Evolutionary conservation across 2,329 filamentous ascomycete genomes (phyloP), one percentile per base, ranked within the genome.

Genomic region (Cryoendolithus antarcticus): DNA sequence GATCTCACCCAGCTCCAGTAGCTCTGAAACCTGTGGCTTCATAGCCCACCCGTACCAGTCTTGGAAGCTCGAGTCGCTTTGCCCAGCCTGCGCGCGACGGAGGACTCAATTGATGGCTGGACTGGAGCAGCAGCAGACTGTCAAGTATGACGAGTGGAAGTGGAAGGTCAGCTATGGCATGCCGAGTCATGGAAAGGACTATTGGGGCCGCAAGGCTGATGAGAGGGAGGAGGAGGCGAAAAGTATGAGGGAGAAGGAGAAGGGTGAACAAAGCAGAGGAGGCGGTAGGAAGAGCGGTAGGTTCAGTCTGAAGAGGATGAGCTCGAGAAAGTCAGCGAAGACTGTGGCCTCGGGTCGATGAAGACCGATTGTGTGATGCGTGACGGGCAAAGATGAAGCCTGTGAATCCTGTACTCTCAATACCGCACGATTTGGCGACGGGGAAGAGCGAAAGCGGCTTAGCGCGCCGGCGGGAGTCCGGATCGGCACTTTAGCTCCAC

Each of bases 161-260:
- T 64, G 62, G 62, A 62, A 59, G 43, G 61, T 64, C 41, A 58
- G 50, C 42, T 64, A 65, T 42, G 53, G 50, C 9, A 46, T 53
- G 45, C 53, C 50, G 41, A 39, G 48, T 43, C 41, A 53, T 40
- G 45, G 47, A 4, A 47, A 55, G 41, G 39, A 61, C 46, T 48
- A 48, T 48, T 51, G 52, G 51, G 36, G 40, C 35, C 39, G 54
- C 39, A 47, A 48, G 38, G 41, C 44, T 38, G 42, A 50, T 15
- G 50, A 50, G 48, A 48, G 46, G 19, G 45, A 48, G 35, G 35
- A 47, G 38, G 37, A 41, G 40, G 43, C 48, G 44, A 40, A 41
- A 44, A 37, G 40, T 34, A 32, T 11, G 35, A 34, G 45, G 38
- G 45, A 42, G 44, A 42, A 34, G 33, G 42, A 32, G 37, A 48